Evolutionary conservation across 139 green algal genomes (phyloP), one percentile per base, ranked within the genome.

Genomic region (Coccomyxa sp.): DNA sequence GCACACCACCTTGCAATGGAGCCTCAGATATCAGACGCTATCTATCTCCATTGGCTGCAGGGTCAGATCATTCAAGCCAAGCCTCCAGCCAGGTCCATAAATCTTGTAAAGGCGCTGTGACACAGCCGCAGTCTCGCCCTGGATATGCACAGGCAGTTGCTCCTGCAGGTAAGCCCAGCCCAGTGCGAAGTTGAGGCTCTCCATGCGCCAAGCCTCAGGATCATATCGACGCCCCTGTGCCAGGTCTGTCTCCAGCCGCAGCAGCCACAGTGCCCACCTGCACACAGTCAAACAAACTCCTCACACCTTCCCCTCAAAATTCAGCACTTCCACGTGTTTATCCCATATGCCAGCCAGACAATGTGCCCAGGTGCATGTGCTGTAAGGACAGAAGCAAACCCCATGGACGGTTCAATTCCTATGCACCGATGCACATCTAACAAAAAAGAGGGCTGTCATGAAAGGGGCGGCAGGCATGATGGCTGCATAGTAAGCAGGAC

Each of bases 231-330:
- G 60, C 4, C 81, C 75, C 17, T 32, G 11, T 66, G 76, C 68
- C 59, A 91, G 75, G 76, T 91, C 86, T 31, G 60, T 32, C 79
- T 83, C 58, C 77, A 89, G 84, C 75, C 86, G 78, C 23, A 58
- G 30, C 77, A 91, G 79, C 86, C 86, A 91, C 13, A 81, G 57
- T 32, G 30, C 17, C 88, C 88, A 91, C 80, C 88, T 86, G 60
- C 76, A 25, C 16, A 25, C 18, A 57, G 17, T 17, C 0, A 79
- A 32, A 31, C 63, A 63, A 4, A 15, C 16, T 28, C 13, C 78
- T 32, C 1, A 4, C 78, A 0, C 51, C 18, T 58, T 17, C 76
- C 27, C 76, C 15, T 25, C 23, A 13, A 63, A 16, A 66, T 80
- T 13, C 30, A 13, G 13, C 38, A 32, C 14, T 60, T 80, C 30